A percentile compares a stretch with the other conserved stretches of the same genome.
Evolutionary conservation across 106 monocot species (phyloP).

Genomic region (Hemerocallis citrina): DNA sequence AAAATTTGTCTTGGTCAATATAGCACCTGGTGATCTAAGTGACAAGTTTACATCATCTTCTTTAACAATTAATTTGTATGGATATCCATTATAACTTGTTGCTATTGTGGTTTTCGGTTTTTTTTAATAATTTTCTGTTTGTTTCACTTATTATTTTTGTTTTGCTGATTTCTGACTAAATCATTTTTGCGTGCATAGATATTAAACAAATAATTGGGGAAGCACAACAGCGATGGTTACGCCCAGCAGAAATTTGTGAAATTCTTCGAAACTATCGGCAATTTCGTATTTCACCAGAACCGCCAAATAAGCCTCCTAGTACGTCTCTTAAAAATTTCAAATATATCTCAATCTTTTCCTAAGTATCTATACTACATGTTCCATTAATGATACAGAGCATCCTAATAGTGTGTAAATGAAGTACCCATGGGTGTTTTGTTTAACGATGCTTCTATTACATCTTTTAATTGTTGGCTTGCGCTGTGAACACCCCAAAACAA

Average conservation of each 20-base stretch:
- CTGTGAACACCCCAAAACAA: not conserved
- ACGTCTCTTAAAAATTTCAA: constrained; percentile 17
- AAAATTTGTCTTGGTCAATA: too few relatives aligned
- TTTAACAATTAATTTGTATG: too few relatives aligned
- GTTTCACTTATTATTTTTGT: not conserved
- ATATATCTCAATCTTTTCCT: not conserved
- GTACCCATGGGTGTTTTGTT: not conserved
- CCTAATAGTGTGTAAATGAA: not conserved
- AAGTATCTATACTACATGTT: not conserved
- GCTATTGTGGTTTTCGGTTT: too few relatives aligned
- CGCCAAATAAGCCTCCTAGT: constrained; percentile 73
- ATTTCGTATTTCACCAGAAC: constrained; percentile 59
- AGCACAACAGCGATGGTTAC: constrained; percentile 70
- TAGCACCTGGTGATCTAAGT: too few relatives aligned
- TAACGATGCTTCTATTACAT: not conserved
- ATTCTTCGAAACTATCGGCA: constrained; percentile 63
- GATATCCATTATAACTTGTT: too few relatives aligned
- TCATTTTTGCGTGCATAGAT: constrained; percentile 26
- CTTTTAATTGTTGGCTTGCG: not conserved
- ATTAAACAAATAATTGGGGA: constrained; percentile 63
- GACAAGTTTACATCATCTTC: too few relatives aligned
- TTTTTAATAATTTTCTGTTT: too few relatives aligned
- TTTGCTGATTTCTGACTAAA: too few relatives aligned
- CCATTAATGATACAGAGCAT: not conserved
- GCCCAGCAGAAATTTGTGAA: constrained; percentile 84